These are phyloP conservation scores for Lachnellula subtilissima DNA, from an alignment of 2,329 filamentous ascomycete species.

Conservation along the genomic window DNA sequence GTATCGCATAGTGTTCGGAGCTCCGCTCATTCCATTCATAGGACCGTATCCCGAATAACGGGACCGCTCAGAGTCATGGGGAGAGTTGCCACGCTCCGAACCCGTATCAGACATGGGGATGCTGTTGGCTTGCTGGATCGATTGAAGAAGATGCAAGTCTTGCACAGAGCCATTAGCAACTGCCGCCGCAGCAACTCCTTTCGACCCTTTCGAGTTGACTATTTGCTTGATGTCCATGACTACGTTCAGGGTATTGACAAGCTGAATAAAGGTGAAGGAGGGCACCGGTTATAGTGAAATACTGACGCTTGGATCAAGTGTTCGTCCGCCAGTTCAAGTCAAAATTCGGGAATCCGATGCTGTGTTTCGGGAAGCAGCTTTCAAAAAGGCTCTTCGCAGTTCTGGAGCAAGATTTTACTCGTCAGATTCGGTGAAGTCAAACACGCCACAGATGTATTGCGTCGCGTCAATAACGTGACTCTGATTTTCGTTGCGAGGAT, in stretches of 20 bases:
- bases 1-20: conserved; percentile 29
- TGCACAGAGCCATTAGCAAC: conserved; percentile 24
- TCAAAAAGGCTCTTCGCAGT: conserved; percentile 17
- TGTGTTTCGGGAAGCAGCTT: conserved; percentile 27
- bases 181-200: conserved; percentile 27
- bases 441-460: conserved; percentile 1
- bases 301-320: conserved; percentile 29
- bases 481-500: background rate
- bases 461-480: conserved; percentile 4
- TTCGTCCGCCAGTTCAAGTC: conserved; percentile 25
- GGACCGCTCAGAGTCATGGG: conserved; percentile 33
- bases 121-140: conserved; percentile 30
- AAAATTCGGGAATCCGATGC: conserved; percentile 20
- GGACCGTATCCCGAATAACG: conserved; percentile 30
- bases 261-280: conserved; percentile 2
- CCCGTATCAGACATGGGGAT: conserved; percentile 31
- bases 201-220: conserved; percentile 32
- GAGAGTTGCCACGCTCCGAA: conserved; percentile 32
- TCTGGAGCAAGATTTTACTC: conserved; percentile 10
- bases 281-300: conserved; percentile 21
- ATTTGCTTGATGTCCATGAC: conserved; percentile 35
- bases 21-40: conserved; percentile 30
- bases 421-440: conserved; percentile 9
- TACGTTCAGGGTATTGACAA: conserved; percentile 1
- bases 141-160: conserved; percentile 32